These are phyloP conservation scores for Dioscorea dumetorum DNA, from an alignment of 106 monocot species.

Conservation along the genomic window DNA sequence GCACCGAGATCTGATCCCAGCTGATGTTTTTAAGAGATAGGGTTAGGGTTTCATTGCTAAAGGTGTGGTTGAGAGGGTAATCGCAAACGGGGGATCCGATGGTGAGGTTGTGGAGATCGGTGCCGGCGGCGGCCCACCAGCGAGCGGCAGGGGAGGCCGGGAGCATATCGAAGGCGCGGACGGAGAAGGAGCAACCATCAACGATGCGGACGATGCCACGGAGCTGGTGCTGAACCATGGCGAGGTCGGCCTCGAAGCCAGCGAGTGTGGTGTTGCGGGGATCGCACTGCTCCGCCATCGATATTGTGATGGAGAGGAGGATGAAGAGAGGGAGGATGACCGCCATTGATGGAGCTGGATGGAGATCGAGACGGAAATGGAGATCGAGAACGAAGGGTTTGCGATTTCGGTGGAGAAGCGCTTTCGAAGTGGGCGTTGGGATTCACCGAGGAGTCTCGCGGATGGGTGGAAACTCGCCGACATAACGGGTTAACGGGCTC, in stretches of 20 bases:
- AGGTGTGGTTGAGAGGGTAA: conserved; percentile 41
- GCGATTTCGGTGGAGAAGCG: no score
- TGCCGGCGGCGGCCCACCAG: conserved; percentile 68
- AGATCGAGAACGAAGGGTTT: no score
- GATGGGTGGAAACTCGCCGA: no score
- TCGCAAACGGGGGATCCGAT: conserved; percentile 36
- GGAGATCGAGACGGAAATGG: no score
- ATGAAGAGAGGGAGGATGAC: conserved; percentile 4
- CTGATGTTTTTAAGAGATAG: conserved; percentile 28
- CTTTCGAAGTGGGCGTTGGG: no score
- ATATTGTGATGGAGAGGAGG: neutral
- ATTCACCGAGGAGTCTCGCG: no score
- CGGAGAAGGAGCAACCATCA: conserved; percentile 72
- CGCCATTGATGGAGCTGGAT: neutral
- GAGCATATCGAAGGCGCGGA: conserved; percentile 79
- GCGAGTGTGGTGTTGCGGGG: conserved; percentile 21
- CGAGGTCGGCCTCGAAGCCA: conserved; percentile 53
- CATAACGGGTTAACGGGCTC: no score
- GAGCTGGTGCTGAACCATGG: conserved; percentile 88
- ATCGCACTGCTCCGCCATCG: conserved; percentile 13
- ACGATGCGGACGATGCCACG: conserved; percentile 52
- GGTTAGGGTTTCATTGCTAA: conserved; percentile 43
- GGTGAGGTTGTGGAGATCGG: conserved; percentile 49
- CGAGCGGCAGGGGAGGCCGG: conserved; percentile 45
- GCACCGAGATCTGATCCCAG: conserved; percentile 52